These are phyloP conservation scores for Cytospora schulzeri DNA, from an alignment of 2,329 filamentous ascomycete species.

Conservation along the genomic window DNA sequence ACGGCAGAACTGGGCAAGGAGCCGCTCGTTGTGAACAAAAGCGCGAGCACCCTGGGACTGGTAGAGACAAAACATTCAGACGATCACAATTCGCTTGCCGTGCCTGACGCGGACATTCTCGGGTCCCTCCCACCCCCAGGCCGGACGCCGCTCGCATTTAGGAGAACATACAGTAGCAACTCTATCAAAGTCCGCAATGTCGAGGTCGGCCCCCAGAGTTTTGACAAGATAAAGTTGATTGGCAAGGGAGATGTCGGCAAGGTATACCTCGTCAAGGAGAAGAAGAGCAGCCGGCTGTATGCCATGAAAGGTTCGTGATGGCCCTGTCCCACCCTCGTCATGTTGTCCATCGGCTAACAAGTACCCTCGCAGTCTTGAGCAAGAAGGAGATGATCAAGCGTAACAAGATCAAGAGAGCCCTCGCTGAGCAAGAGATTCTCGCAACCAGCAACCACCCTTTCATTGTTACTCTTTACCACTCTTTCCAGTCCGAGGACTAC, in stretches of 20 bases:
- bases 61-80: conserved; percentile 48
- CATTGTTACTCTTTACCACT: conserved; percentile 97
- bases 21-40: conserved; percentile 64
- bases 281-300: conserved; percentile 93
- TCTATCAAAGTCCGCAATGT: conserved; percentile 98
- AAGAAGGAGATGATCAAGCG: conserved; percentile 99
- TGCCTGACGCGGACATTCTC: conserved; percentile 54
- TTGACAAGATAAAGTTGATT: conserved; percentile 99
- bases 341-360: conserved; percentile 40
- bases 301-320: conserved; percentile 92
- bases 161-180: conserved; percentile 97
- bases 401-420: conserved; percentile 98
- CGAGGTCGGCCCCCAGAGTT: conserved; percentile 91
- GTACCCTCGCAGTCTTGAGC: conserved; percentile 71
- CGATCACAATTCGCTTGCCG: conserved; percentile 42
- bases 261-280: conserved; percentile 95
- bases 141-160: conserved; percentile 74
- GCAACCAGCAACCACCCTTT: conserved; percentile 99
- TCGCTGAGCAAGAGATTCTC: conserved; percentile 96
- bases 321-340: background rate
- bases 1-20: conserved; percentile 88
- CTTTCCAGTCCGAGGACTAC: conserved; percentile 98
- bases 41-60: conserved; percentile 49
- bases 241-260: conserved; percentile 99
- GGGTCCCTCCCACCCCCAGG: conserved; percentile 68